Percentiles rank a stretch among this genome's conserved stretches.
These are phyloP conservation scores for Talaromyces sp. DNA, from an alignment of 2,329 filamentous ascomycete species.

Conservation along the genomic window DNA sequence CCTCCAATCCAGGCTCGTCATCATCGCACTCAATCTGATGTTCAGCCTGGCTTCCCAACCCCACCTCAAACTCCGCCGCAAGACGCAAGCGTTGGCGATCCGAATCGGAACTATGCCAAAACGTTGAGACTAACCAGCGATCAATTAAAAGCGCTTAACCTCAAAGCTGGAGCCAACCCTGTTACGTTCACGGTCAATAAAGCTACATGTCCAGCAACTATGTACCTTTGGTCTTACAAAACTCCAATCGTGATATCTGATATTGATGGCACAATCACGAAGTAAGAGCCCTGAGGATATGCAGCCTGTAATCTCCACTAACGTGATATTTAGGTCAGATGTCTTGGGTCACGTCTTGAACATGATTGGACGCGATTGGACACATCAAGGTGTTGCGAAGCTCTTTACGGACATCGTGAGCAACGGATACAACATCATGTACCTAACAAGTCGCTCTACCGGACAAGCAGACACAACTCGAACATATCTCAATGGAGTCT, in stretches of 20 bases:
- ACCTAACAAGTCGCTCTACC: constrained; percentile 88
- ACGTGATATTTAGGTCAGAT: constrained; percentile 55
- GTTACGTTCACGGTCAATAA: constrained; percentile 97
- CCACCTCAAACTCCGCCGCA: constrained; percentile 51
- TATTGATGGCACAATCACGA: constrained; percentile 98
- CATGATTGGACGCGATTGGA: constrained; percentile 97
- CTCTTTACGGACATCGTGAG: constrained; percentile 90
- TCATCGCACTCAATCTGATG: constrained; percentile 58
- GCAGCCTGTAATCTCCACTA: not conserved
- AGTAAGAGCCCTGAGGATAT: constrained; percentile 43
- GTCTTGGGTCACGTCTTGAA: constrained; percentile 90
- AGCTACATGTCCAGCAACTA: constrained; percentile 83
- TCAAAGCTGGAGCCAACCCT: constrained; percentile 80
- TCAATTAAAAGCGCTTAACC: constrained; percentile 77
- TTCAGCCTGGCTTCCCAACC: constrained; percentile 62
- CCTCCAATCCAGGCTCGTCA: constrained; percentile 51
- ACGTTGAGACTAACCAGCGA: constrained; percentile 92
- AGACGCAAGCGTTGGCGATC: constrained; percentile 53
- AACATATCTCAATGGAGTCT: constrained; percentile 81
- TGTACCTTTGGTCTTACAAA: constrained; percentile 91
- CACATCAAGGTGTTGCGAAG: constrained; percentile 92
- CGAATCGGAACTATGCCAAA: constrained; percentile 88
- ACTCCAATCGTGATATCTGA: constrained; percentile 95
- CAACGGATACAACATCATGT: constrained; percentile 99
- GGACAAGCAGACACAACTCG: constrained; percentile 89